Evolutionary conservation across 2,329 filamentous ascomycete genomes (phyloP), one percentile per base, ranked within the genome.

Genomic region (Cercospora brassicicola): DNA sequence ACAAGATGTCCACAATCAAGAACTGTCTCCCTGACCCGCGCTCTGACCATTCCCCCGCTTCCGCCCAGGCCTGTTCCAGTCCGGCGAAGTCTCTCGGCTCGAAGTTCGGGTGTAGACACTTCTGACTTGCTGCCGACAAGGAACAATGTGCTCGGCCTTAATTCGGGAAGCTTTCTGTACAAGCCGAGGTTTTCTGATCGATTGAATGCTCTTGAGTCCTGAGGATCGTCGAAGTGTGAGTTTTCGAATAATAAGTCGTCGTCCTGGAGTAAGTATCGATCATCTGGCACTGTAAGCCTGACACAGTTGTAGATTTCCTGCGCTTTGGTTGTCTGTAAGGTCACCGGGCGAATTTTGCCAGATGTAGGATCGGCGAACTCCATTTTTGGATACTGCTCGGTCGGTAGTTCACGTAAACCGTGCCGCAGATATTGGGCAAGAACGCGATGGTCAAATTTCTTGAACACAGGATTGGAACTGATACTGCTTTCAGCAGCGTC

Each of bases 321-420:
- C 78, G 96, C 91, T 74, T 94, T 93, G 0, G 92, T 90, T 0
- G 94, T 98, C 1, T 87, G 87, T 2, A 95, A 84, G 0, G 92
- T 94, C 69, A 75, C 67, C 74, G 77, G 68, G 62, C 73, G 53
- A 48, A 72, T 65, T 28, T 67, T 45, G 64, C 51, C 30, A 45
- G 15, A 2, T 18, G n/a, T 7, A 18, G 39, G 20, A 15, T 77
- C 62, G 64, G 69, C 64, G 36, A 71, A 30, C 8, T 72, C 30
- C 64, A 60, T 2, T 72, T 82, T 73, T 0, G 87, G 87, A 76
- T 88, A 60, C 9, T 65, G 59, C 10, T 30, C 18, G 11, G 68
- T 67, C 9, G 68, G 68, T 23, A 70, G 53, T n/a, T 67, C 65
- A 28, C 68, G 68, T 10, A 70, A 59, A 28, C 68, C 68, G 42